Conservation (phyloP, 2,329 filamentous ascomycete species). For the Fusarium mangiferae region DNA sequence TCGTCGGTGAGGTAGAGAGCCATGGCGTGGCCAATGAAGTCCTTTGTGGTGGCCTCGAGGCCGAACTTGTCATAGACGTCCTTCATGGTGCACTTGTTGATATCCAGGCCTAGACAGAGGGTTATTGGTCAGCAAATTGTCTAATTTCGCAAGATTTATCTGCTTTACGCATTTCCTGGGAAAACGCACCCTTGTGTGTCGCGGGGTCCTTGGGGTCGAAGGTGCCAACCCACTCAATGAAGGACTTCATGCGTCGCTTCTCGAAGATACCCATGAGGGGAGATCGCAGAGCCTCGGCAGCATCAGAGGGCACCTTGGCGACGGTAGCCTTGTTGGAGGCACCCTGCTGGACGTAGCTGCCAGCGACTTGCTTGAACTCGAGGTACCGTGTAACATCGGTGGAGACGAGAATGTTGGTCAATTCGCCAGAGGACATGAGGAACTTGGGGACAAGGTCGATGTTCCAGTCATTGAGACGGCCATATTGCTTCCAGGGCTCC, state of each 20-base stretch:
- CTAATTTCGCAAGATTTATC: background rate
- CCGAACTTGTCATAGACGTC: slow-evolving; percentile 99
- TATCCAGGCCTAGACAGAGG: slow-evolving; percentile 73
- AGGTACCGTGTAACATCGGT: slow-evolving; percentile 91
- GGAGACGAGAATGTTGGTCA: slow-evolving; percentile 98
- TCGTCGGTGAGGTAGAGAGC: slow-evolving; percentile 91
- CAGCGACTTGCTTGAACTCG: slow-evolving; percentile 93
- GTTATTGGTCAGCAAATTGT: slow-evolving; percentile 23
- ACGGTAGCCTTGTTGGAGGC: slow-evolving; percentile 85
- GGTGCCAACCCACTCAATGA: slow-evolving; percentile 92
- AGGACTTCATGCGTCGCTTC: slow-evolving; percentile 96
- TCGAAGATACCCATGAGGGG: slow-evolving; percentile 97
- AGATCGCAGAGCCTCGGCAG: slow-evolving; percentile 87
- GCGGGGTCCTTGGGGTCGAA: slow-evolving; percentile 84
- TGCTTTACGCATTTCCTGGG: background rate
- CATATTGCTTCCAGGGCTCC: slow-evolving; percentile 98
- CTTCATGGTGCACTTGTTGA: slow-evolving; percentile 87
- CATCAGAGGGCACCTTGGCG: slow-evolving; percentile 96
- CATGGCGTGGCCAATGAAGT: slow-evolving; percentile 99
- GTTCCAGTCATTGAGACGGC: slow-evolving; percentile 97
- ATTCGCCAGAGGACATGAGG: slow-evolving; percentile 97
- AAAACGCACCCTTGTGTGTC: slow-evolving; percentile 84
- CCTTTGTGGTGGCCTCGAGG: slow-evolving; percentile 86
- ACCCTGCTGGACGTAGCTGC: slow-evolving; percentile 95
- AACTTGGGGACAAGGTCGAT: slow-evolving; percentile 98